phyloP scores from a whole-genome alignment of 2,329 filamentous ascomycete species.

The Diatrype stigma region DNA sequence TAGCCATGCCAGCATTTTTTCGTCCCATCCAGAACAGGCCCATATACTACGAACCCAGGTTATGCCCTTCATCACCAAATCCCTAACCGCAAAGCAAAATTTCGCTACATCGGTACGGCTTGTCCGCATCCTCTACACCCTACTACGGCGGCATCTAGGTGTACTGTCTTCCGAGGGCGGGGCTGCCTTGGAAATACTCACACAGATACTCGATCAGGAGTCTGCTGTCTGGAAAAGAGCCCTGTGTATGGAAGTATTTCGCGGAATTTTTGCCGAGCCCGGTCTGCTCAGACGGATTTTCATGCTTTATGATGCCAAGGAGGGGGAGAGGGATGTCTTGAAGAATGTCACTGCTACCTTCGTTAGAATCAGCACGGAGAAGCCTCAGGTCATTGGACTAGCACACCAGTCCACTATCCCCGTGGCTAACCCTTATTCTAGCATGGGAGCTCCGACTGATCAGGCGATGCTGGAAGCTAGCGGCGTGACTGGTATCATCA shows the following conservation, averaged over 20 bases:
- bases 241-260: slow-evolving; percentile 86
- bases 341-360: slow-evolving; percentile 81
- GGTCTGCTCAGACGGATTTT: slow-evolving; percentile 76
- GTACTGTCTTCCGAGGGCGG: slow-evolving; percentile 76
- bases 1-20: slow-evolving; percentile 72
- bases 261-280: slow-evolving; percentile 79
- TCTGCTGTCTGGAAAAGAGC: slow-evolving; percentile 80
- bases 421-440: slow-evolving; percentile 51
- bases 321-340: slow-evolving; percentile 71
- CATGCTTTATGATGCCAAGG: slow-evolving; percentile 68
- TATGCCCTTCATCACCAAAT: slow-evolving; percentile 77
- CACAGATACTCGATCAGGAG: slow-evolving; percentile 84
- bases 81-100: slow-evolving; percentile 70
- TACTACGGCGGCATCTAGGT: slow-evolving; percentile 73
- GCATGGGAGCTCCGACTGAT: slow-evolving; percentile 60
- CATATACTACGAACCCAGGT: slow-evolving; percentile 72
- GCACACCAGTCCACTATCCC: slow-evolving; percentile 86
- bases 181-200: slow-evolving; percentile 75
- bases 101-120: slow-evolving; percentile 82
- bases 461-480: slow-evolving; percentile 87
- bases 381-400: slow-evolving; percentile 81
- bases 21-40: slow-evolving; percentile 73
- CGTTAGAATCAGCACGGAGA: slow-evolving; percentile 89
- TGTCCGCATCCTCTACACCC: slow-evolving; percentile 75
- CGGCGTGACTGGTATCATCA: slow-evolving; percentile 83